phyloP scores from a whole-genome alignment of 805 yeast genomes.

The Ogataea siamensis region DNA sequence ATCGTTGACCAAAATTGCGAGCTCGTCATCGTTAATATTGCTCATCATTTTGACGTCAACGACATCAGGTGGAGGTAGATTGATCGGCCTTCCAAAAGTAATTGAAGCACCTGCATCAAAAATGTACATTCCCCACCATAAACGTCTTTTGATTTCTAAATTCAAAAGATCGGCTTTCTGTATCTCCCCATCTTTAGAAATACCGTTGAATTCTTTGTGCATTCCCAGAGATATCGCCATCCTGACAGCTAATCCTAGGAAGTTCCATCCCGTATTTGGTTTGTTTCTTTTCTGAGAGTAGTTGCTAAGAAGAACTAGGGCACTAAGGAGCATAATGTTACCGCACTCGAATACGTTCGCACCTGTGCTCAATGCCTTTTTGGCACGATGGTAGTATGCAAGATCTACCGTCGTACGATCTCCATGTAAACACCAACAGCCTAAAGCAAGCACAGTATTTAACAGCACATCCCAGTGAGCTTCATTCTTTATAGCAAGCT shows the following conservation, averaged over 20 bases:
- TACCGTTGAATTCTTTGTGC: slow-evolving; percentile 46
- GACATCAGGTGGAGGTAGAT: slow-evolving; percentile 45
- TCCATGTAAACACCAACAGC: slow-evolving; percentile 64
- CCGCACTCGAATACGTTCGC: slow-evolving; percentile 57
- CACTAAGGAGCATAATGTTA: slow-evolving; percentile 50
- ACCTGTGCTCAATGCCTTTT: slow-evolving; percentile 38
- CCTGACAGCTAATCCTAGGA: slow-evolving; percentile 59
- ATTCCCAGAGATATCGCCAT: slow-evolving; percentile 68
- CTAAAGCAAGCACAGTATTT: slow-evolving; percentile 61
- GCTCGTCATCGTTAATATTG: slow-evolving; percentile 46
- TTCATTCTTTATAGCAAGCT: slow-evolving; percentile 40
- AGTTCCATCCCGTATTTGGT: slow-evolving; percentile 69
- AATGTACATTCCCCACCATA: slow-evolving; percentile 68
- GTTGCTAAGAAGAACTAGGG: slow-evolving; percentile 53
- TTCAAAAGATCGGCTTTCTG: slow-evolving; percentile 39
- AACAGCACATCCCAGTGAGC: slow-evolving; percentile 53
- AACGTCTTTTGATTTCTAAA: slow-evolving; percentile 54
- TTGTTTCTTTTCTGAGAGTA: slow-evolving; percentile 64
- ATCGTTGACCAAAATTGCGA: no score
- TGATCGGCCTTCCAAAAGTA: slow-evolving; percentile 63
- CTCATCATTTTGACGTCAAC: slow-evolving; percentile 51
- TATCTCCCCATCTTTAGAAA: slow-evolving; percentile 13
- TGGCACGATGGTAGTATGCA: slow-evolving; percentile 54
- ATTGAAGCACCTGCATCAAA: slow-evolving; percentile 64
- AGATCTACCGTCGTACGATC: slow-evolving; percentile 52